These are phyloP conservation scores for Huntiella omanensis DNA, from an alignment of 2,329 filamentous ascomycete genomes.

Conservation along the genomic window DNA sequence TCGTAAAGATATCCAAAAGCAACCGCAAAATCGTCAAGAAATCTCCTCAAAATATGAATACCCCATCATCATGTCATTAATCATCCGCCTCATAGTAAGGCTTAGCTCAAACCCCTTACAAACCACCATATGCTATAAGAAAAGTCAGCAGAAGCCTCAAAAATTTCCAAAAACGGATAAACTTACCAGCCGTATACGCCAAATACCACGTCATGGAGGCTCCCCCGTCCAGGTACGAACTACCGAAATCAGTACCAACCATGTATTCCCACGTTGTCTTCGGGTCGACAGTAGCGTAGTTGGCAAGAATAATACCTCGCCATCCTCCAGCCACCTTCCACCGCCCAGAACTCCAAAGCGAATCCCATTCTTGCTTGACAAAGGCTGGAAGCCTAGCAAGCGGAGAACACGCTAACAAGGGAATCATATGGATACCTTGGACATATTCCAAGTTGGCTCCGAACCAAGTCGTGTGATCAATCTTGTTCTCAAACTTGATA, in stretches of 20 bases:
- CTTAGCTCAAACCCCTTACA: neutral
- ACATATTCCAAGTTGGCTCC: slow-evolving; percentile 54
- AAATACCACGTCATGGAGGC: slow-evolving; percentile 74
- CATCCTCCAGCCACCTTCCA: slow-evolving; percentile 58
- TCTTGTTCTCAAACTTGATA: slow-evolving; percentile 83
- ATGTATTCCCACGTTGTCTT: slow-evolving; percentile 58
- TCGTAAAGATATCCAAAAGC: no score
- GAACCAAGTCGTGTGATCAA: slow-evolving; percentile 85
- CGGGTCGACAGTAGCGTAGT: slow-evolving; percentile 61
- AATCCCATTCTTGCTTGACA: slow-evolving; percentile 65
- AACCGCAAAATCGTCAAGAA: no score
- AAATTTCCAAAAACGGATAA: neutral
- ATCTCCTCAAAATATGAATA: neutral
- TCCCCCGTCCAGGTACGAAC: slow-evolving; percentile 58
- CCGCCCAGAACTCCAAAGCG: slow-evolving; percentile 52
- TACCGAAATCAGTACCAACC: slow-evolving; percentile 42
- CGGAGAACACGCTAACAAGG: slow-evolving; percentile 47
- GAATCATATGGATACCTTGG: slow-evolving; percentile 68
- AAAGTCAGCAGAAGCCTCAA: neutral
- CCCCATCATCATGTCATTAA: no score
- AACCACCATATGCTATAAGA: slow-evolving; percentile 2
- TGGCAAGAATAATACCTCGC: slow-evolving; percentile 70
- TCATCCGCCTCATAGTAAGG: no score
- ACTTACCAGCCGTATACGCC: slow-evolving; percentile 55
- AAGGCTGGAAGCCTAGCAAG: slow-evolving; percentile 50